Evolutionary conservation across 306 rosid genomes (phyloP).

Genomic region (Acmispon strigosus): DNA sequence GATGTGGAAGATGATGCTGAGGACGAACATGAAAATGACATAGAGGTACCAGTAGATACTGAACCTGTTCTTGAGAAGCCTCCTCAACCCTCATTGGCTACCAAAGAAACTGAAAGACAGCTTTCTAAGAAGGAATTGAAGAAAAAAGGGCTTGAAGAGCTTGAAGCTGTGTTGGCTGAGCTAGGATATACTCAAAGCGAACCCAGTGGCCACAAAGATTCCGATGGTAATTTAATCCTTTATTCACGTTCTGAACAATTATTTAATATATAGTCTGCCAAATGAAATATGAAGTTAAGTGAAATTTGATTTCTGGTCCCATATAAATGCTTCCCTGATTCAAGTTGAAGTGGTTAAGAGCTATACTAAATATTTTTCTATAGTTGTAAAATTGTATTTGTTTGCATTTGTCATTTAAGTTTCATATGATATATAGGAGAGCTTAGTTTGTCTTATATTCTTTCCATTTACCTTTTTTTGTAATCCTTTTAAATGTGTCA

Average conservation of each 20-base stretch:
- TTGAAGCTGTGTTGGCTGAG: constrained; percentile 79
- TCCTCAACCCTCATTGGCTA: constrained; percentile 33
- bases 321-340: background rate
- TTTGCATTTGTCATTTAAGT: background rate
- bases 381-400: background rate
- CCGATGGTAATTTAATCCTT: constrained; percentile 39
- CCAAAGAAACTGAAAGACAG: constrained; percentile 69
- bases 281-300: background rate
- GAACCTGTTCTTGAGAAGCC: constrained; percentile 30
- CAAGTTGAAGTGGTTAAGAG: background rate
- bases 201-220: constrained; percentile 38
- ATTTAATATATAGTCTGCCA: background rate
- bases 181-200: constrained; percentile 41
- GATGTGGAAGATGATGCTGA: constrained; percentile 52
- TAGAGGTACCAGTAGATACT: constrained; percentile 29
- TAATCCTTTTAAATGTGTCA: background rate
- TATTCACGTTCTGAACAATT: background rate
- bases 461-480: background rate
- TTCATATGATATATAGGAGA: background rate
- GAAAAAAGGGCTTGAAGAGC: constrained; percentile 77
- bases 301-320: background rate
- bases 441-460: background rate
- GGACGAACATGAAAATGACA: constrained; percentile 48
- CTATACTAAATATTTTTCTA: background rate
- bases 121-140: constrained; percentile 79